Evolutionary conservation across 2,329 filamentous ascomycete genomes (phyloP), one percentile per base, ranked within the genome.

Genomic region (Periconia sp.): DNA sequence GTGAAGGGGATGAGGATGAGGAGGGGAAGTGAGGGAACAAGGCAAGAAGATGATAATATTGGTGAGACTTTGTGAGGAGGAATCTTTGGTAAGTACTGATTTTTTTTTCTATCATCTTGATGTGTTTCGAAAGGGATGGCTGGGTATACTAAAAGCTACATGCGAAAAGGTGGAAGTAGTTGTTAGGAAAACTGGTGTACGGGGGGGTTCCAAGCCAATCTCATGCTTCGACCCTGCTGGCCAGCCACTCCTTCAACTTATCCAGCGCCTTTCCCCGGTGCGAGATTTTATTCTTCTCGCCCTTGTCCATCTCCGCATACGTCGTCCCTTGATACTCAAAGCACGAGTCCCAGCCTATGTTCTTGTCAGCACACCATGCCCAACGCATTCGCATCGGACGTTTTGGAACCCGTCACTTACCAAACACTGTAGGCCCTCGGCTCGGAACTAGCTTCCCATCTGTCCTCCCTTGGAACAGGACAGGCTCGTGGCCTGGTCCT

Each of bases 291-390:
- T 97, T 99, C 84, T 95, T 95, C 66, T 85, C 83, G 8, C 69
- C 73, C 71, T 88, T 92, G 37, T 90, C 87, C 94, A 99, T 99
- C 75, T 99, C 94, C 19, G 94, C 94, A 68, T 95, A 86, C 75
- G 94, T 99, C 73, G 61, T 47, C 29, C 92, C 92, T 53, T 95
- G 81, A 57, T 95, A 92, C 73, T 99, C 94, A 61, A 99, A 99
- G 53, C 95, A 87, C 2, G 94, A 84, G 70, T 99, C 94, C 94
- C 94, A 99, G 32, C 92, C 92, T 95, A 18, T 41, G 16, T 23
- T 10, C 9, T 33, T 18, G 24, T 55, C 24, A 54, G 46, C 38
- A n/a, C 21, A 43, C n/a, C 25, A 30, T 31, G 11, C 16, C 8
- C n/a, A n/a, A n/a, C n/a, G n/a, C n/a, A n/a, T n/a, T n/a, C n/a